A percentile compares a stretch with the other conserved stretches of the same genome.
phyloP scores from a whole-genome alignment of 768 basidiomycete genomes.

The Suillus ampliporus region DNA sequence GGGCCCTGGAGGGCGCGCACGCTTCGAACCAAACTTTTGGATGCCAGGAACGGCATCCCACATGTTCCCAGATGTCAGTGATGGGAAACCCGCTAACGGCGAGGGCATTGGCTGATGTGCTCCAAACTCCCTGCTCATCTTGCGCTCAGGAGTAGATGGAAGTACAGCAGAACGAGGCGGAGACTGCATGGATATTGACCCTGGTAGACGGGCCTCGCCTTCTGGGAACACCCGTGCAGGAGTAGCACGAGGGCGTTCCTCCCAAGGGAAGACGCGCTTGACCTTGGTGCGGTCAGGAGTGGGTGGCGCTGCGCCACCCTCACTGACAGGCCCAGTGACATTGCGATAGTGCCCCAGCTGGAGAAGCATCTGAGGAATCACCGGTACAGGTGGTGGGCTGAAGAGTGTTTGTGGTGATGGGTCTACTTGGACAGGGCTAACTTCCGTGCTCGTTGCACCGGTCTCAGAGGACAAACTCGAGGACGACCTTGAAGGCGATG shows the following conservation, averaged over 20 bases:
- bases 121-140: slow-evolving; percentile 7
- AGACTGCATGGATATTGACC: slow-evolving; percentile 18
- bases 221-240: slow-evolving; percentile 78
- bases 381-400: slow-evolving; percentile 59
- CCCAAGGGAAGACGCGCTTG: slow-evolving; percentile 94
- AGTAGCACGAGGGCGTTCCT: slow-evolving; percentile 68
- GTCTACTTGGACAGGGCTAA: slow-evolving; percentile 22
- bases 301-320: slow-evolving; percentile 44
- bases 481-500: slow-evolving; percentile 42
- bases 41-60: slow-evolving; percentile 88
- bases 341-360: slow-evolving; percentile 76
- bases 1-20: slow-evolving; percentile 55
- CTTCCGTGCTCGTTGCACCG: slow-evolving; percentile 27
- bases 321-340: slow-evolving; percentile 52
- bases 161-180: slow-evolving; percentile 44
- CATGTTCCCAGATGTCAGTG: slow-evolving; percentile 75
- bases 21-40: slow-evolving; percentile 69
- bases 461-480: slow-evolving; percentile 40
- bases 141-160: slow-evolving; percentile 35
- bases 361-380: slow-evolving; percentile 70
- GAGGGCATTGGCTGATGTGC: slow-evolving; percentile 39
- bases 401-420: slow-evolving; percentile 52
- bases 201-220: slow-evolving; percentile 60
- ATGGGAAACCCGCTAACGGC: slow-evolving; percentile 53
- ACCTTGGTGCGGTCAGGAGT: slow-evolving; percentile 77